Evolutionary conservation across 176 grass and related monocot genomes (phyloP).

Genomic region (Microstegium vimineum): DNA sequence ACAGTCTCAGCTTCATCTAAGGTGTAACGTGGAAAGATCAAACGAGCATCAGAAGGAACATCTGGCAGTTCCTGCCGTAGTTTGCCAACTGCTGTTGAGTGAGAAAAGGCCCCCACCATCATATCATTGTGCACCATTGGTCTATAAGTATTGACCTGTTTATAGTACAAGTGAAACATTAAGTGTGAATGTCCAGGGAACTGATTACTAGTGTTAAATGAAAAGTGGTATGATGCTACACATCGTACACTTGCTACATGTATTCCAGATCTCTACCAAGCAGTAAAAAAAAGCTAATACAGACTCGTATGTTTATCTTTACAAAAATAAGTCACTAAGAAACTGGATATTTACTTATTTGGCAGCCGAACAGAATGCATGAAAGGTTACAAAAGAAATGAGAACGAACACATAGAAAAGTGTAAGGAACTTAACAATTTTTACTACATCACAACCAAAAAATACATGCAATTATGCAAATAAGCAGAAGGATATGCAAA

Average conservation of each 20-base stretch:
- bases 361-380: background rate
- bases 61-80: conserved; percentile 78
- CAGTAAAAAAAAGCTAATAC: background rate
- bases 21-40: conserved; percentile 78
- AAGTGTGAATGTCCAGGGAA: background rate
- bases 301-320: background rate
- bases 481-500: background rate
- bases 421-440: background rate
- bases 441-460: conserved; percentile 1
- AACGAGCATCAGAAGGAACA: conserved; percentile 65
- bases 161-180: conserved; percentile 22
- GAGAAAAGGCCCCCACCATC: conserved; percentile 96
- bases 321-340: background rate
- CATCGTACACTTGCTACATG: background rate
- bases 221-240: background rate
- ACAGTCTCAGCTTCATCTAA: conserved; percentile 80
- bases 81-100: conserved; percentile 96
- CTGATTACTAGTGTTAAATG: background rate
- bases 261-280: background rate
- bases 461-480: background rate
- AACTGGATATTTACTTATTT: background rate
- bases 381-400: background rate
- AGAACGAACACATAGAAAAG: conserved; percentile 4
- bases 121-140: conserved; percentile 90
- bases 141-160: conserved; percentile 83